A percentile compares a stretch with the other conserved stretches of the same genome.
Conservation (phyloP, 345 rosid genomes). For the Reutealis trisperma region DNA sequence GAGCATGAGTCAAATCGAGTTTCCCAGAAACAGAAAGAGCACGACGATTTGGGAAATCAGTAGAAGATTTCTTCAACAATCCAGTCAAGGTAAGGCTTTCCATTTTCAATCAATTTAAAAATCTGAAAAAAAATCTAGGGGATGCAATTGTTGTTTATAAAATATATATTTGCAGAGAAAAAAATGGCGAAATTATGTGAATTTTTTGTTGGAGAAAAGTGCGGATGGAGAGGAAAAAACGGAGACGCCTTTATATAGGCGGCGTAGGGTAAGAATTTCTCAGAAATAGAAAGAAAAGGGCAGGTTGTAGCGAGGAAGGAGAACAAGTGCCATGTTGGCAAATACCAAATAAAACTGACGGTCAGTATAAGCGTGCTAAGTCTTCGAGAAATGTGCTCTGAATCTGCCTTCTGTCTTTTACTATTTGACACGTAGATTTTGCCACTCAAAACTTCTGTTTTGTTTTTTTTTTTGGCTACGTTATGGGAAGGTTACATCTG, state of each 20-base stretch:
- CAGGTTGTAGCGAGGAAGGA: neutral
- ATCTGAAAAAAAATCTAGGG: too few relatives aligned
- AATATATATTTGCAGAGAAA: too few relatives aligned
- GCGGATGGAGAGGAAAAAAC: too few relatives aligned
- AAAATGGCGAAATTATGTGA: too few relatives aligned
- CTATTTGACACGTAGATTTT: neutral
- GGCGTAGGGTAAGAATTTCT: too few relatives aligned
- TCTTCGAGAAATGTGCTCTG: neutral
- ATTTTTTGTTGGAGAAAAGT: too few relatives aligned
- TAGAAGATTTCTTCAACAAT: slow-evolving; percentile 44
- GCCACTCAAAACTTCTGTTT: too few relatives aligned
- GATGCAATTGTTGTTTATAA: too few relatives aligned
- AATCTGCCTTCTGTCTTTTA: neutral
- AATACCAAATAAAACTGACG: neutral
- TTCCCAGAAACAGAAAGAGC: slow-evolving; percentile 49
- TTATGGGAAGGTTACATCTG: too few relatives aligned
- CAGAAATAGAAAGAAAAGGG: too few relatives aligned
- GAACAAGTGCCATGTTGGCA: neutral
- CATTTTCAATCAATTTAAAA: slow-evolving; percentile 22
- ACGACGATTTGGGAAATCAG: slow-evolving; percentile 41
- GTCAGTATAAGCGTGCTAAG: slow-evolving; percentile 18
- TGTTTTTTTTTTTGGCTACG: too few relatives aligned
- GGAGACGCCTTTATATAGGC: too few relatives aligned
- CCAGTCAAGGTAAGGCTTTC: slow-evolving; percentile 45
- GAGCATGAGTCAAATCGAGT: slow-evolving; percentile 46